Evolutionary conservation across 805 yeast genomes (phyloP).

Genomic region (Grigorovia transvaalensis): DNA sequence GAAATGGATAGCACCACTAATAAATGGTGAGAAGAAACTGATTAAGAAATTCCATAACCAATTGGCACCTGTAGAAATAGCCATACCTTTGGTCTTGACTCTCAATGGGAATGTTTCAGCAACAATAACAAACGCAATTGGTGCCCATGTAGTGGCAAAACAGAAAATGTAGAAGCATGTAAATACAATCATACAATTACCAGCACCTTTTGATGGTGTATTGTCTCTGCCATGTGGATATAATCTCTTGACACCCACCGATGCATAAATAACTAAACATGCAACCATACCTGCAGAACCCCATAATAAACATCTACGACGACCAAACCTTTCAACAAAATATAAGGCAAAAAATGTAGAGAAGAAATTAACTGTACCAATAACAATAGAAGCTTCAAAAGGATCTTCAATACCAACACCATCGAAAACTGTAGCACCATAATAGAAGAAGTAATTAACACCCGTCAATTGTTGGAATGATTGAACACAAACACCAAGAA

Average conservation of each 20-base stretch:
- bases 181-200: slow-evolving; percentile 60
- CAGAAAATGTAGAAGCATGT: slow-evolving; percentile 62
- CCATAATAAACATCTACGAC: slow-evolving; percentile 37
- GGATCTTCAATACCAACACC: slow-evolving; percentile 52
- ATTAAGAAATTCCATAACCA: slow-evolving; percentile 63
- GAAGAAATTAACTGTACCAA: slow-evolving; percentile 51
- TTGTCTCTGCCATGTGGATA: slow-evolving; percentile 30
- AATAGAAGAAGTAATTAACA: slow-evolving; percentile 58
- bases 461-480: slow-evolving; percentile 62
- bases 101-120: slow-evolving; percentile 67
- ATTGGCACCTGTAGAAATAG: slow-evolving; percentile 52
- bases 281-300: slow-evolving; percentile 41
- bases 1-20: slow-evolving; percentile 51
- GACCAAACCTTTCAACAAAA: slow-evolving; percentile 46
- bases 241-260: slow-evolving; percentile 45
- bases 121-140: slow-evolving; percentile 52
- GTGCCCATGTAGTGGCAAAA: slow-evolving; percentile 73
- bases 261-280: slow-evolving; percentile 41
- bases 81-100: slow-evolving; percentile 49
- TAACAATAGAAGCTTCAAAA: slow-evolving; percentile 46
- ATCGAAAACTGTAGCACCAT: slow-evolving; percentile 50
- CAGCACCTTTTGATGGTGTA: slow-evolving; percentile 41
- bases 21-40: slow-evolving; percentile 41
- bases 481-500: slow-evolving; percentile 47
- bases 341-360: slow-evolving; percentile 44